These are phyloP conservation scores for Geotrichum klebahnii DNA, from an alignment of 1,139 yeast genomes.

Conservation along the genomic window DNA sequence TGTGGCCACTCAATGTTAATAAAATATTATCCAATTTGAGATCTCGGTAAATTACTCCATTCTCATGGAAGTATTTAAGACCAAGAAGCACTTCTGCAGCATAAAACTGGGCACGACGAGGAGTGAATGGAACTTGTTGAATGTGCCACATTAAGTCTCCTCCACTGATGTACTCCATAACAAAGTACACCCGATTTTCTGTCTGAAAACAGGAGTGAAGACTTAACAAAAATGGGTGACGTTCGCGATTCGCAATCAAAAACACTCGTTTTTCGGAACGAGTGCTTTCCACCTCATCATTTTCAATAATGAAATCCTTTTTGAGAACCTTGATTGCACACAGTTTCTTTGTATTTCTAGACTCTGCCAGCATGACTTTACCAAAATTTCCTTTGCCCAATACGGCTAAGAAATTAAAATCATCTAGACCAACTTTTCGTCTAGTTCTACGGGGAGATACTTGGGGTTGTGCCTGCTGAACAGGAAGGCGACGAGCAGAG, in stretches of 20 bases:
- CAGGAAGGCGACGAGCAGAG: neutral
- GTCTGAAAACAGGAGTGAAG: slow-evolving; percentile 96
- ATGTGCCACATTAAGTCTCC: slow-evolving; percentile 99
- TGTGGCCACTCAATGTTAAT: slow-evolving; percentile 87
- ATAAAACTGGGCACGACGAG: slow-evolving; percentile 89
- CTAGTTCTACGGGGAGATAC: slow-evolving; percentile 25
- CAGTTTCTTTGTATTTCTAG: slow-evolving; percentile 67
- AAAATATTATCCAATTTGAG: slow-evolving; percentile 90
- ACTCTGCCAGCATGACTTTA: slow-evolving; percentile 93
- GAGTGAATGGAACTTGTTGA: slow-evolving; percentile 83
- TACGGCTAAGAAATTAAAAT: slow-evolving; percentile 88
- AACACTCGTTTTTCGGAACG: slow-evolving; percentile 91
- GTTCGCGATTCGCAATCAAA: slow-evolving; percentile 79
- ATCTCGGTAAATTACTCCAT: slow-evolving; percentile 94
- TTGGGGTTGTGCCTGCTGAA: slow-evolving; percentile 22
- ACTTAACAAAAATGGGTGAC: slow-evolving; percentile 88
- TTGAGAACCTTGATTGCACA: slow-evolving; percentile 95
- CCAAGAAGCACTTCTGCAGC: slow-evolving; percentile 95
- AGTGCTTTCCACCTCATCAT: slow-evolving; percentile 93
- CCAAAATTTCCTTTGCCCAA: slow-evolving; percentile 97
- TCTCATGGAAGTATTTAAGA: slow-evolving; percentile 87
- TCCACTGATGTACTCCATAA: slow-evolving; percentile 95
- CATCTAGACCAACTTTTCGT: slow-evolving; percentile 87
- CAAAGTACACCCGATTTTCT: slow-evolving; percentile 92
- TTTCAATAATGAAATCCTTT: slow-evolving; percentile 90